Base-by-base conservation (phyloP, 805 yeast genomes). In the Candida argentea region DNA sequence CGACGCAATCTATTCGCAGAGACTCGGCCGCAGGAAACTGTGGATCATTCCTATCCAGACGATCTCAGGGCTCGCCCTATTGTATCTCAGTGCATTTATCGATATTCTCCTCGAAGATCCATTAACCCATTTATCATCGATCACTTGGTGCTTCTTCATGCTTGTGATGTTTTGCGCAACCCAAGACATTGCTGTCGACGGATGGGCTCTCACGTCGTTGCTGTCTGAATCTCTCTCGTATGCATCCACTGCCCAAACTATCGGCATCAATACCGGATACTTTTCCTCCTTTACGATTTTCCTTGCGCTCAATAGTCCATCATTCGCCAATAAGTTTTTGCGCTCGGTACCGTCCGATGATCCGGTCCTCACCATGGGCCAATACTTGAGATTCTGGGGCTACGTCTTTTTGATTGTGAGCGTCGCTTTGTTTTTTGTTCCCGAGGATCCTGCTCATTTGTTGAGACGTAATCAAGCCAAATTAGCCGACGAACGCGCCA, bases 101-200 rank as follows among this genome's bases (percentile, higher is more conserved):
- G 79, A 71, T 37, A 41, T 39, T 5, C 55, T 68, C 41, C 60
- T 77, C 46, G 67, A 46, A 32, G 56, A 65, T 14, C 75, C 86
- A 0, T 50, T 58, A 18, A 40, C 51, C 16, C 61, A 76, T 38
- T 56, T 85, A 33, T 44, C 57, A 9, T 47, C 55, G 3, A 70
- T 91, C 35, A 84, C 97, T 0, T 40, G 61, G 27, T 65, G 73
- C 32, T 91, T 91, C 54, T 82, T 87, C 43, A 38, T 73, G 14
- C 59, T 91, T 34, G 91, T 91, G 18, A 71, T 89, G 33, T 64
- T 87, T 34, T 87, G 96, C 57, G 96, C 97, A 1, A 89, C 98
- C 0, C 98, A 91, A 53, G 98, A 91, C 50, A 91, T 91, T 31
- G 97, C 98, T 1, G 98, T 91, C 14, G 98, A 91, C 57, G 97